phyloP scores from a whole-genome alignment of 148 eudicot species.

The Nepenthes gracilis region DNA sequence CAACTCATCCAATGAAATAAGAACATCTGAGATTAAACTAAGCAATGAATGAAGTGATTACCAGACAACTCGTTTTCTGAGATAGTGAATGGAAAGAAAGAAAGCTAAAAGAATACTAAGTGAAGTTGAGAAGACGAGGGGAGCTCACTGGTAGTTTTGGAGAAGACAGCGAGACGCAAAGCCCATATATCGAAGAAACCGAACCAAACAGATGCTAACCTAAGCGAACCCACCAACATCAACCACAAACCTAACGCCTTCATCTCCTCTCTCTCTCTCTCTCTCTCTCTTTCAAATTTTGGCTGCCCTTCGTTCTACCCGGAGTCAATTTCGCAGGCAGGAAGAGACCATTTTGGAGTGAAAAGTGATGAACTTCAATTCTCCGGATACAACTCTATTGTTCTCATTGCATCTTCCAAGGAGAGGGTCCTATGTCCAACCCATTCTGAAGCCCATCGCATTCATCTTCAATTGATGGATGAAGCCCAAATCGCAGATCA shows the following conservation, averaged over 20 bases:
- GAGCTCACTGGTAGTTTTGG: constrained; percentile 51
- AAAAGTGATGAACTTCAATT: no score
- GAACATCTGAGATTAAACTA: neutral
- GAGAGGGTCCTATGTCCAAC: no score
- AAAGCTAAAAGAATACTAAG: no score
- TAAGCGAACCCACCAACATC: constrained; percentile 64
- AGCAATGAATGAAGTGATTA: neutral
- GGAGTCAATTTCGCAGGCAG: no score
- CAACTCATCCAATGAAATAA: constrained; percentile 1
- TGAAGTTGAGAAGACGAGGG: neutral
- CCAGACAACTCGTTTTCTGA: constrained; percentile 2
- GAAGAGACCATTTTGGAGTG: no score
- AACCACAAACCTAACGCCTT: constrained; percentile 81
- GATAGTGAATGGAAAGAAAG: constrained; percentile 5
- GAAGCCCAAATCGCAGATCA: no score
- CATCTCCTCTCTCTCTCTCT: constrained; percentile 46
- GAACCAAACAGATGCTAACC: constrained; percentile 91
- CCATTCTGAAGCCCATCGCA: no score
- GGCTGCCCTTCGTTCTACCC: no score
- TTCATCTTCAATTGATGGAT: no score
- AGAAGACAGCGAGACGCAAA: constrained; percentile 87
- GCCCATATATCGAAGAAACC: constrained; percentile 97
- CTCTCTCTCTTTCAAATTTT: no score
- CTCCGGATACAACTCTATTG: no score
- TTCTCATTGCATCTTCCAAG: no score